Conservation (phyloP, 2,329 filamentous ascomycete species). For the Ceratocystis variospora region DNA sequence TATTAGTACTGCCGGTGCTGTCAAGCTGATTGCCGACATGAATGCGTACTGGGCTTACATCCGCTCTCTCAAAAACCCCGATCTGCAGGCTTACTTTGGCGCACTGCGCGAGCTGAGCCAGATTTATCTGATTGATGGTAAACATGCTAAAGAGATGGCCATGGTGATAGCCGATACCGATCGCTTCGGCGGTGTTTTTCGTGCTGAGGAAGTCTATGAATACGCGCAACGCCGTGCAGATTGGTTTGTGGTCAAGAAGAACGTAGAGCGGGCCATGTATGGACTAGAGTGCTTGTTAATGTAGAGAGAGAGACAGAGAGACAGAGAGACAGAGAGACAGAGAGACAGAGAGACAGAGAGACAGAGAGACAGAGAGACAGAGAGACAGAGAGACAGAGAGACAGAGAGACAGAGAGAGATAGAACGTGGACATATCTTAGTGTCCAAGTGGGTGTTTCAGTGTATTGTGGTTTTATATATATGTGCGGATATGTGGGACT, state of each 20-base stretch:
- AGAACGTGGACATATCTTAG: no score
- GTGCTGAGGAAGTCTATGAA: constrained; percentile 93
- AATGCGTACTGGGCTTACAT: constrained; percentile 85
- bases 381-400: no score
- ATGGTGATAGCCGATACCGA: constrained; percentile 85
- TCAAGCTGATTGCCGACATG: constrained; percentile 92
- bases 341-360: no score
- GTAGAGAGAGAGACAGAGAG: constrained; percentile 34
- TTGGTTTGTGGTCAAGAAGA: constrained; percentile 79
- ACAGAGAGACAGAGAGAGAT: no score
- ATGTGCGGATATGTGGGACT: no score
- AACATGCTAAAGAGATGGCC: constrained; percentile 86
- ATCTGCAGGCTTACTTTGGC: constrained; percentile 78
- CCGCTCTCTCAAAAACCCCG: constrained; percentile 63
- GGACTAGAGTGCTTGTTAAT: constrained; percentile 79
- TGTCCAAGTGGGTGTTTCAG: no score
- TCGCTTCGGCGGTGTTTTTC: constrained; percentile 81
- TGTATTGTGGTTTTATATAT: no score
- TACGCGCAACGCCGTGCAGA: constrained; percentile 88
- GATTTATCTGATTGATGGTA: constrained; percentile 76
- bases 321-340: no score
- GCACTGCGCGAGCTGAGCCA: constrained; percentile 85
- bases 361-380: no score
- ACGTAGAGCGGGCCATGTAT: constrained; percentile 95
- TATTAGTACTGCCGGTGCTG: constrained; percentile 73